Conservation (phyloP, 2,329 filamentous ascomycete genomes). For the Arthrinium phaeospermum region DNA sequence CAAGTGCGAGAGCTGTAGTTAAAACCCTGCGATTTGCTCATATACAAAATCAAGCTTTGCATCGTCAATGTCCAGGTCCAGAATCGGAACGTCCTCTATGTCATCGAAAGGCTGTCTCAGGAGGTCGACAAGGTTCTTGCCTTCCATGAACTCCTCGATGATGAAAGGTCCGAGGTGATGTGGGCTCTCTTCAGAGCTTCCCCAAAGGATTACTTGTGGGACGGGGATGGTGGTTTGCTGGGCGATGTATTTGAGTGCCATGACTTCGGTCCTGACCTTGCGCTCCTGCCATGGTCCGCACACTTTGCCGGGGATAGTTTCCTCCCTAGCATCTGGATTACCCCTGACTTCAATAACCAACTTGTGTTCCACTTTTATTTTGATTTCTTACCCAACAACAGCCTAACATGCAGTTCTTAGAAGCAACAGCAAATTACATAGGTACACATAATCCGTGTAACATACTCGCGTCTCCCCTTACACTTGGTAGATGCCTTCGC, state of each 20-base stretch:
- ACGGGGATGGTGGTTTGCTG: background rate
- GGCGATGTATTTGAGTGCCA: background rate
- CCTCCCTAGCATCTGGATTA: background rate
- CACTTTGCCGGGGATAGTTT: background rate
- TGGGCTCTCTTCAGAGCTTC: constrained; percentile 3
- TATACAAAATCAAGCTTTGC: constrained; percentile 17
- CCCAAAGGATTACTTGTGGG: constrained; percentile 7
- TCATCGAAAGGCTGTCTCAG: background rate
- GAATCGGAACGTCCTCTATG: background rate
- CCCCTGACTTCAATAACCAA: too few relatives aligned
- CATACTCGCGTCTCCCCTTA: too few relatives aligned
- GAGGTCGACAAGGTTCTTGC: background rate
- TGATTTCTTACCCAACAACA: too few relatives aligned
- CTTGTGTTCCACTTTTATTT: too few relatives aligned
- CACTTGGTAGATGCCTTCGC: too few relatives aligned
- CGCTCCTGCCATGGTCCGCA: background rate
- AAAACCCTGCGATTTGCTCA: constrained; percentile 10
- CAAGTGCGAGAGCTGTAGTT: background rate
- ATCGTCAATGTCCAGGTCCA: constrained; percentile 17
- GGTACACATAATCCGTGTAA: too few relatives aligned
- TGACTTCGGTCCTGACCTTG: background rate
- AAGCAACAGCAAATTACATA: too few relatives aligned
- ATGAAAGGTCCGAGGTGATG: constrained; percentile 15
- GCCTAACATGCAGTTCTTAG: too few relatives aligned
- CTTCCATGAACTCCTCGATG: constrained; percentile 1